Evolutionary conservation across 192 early-diverging fungal genomes (phyloP), one percentile per base, ranked within the genome.

Genomic region (Podila verticillata): DNA sequence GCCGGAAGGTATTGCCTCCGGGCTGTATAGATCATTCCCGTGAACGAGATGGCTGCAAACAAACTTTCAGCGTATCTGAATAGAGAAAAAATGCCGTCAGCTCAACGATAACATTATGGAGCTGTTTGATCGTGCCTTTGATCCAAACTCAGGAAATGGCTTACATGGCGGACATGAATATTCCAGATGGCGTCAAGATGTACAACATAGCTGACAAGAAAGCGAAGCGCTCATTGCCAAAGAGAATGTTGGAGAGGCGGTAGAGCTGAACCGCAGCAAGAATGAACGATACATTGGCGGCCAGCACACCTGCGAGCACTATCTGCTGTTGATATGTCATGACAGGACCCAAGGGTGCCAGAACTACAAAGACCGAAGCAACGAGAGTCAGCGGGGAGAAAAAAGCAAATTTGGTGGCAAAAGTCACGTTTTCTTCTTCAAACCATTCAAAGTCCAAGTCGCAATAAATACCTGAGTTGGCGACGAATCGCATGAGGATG

Each of bases 151-250:
- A 44, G 3, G 12, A 3, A 44, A 44, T 17, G 39, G 57, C 70
- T 65, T 64, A 84, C 74, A 95, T 87, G 5, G 94, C 84, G 17
- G 96, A 94, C 91, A 97, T 92, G 70, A 98, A 97, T 60, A 95
- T 88, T 15, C 89, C 88, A 10, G 94, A 89, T 7, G 95, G 95
- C 5, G 92, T 92, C 30, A 94, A 62, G 62, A 86, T 87, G 72
- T 91, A 98, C 17, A 94, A 85, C 30, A 96, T 62, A 0, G 93
- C 88, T 7, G 94, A 85, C 3, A 90, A 54, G 29, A 82, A 89
- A 10, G 95, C 91, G 36, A 93, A 82, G 24, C 80, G 80, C 62
- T 91, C 83, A 26, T 51, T 62, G 30, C 77, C 75, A 79, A 87
- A 79, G 26, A 84, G 64, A 24, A 62, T 32, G 4, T 73, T 72